Base-by-base conservation (phyloP, 352 stramenopile genomes). In the Phytophthora ohioensis region DNA sequence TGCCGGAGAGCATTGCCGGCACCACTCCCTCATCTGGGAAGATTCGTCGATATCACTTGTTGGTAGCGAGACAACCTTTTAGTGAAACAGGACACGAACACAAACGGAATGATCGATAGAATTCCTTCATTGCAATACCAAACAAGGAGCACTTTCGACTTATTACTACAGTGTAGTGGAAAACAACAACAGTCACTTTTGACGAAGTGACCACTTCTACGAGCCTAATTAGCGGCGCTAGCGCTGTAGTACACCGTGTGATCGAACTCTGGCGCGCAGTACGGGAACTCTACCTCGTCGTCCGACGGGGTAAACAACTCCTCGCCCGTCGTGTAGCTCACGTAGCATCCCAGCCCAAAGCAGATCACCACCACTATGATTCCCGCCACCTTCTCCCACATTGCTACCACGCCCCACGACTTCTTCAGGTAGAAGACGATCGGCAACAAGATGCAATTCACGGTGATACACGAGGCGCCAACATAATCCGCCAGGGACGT, bases 371-470 rank as follows among this genome's bases (percentile, higher is more conserved):
- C 4, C 36, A 74, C 58, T 21, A 62, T 61, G 2, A 74, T 27
- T 21, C 31, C 52, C 6, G 58, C 35, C 11, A 17, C 27, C 38
- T 73, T 74, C 39, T 74, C 59, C 38, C 60, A 64, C 49, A 58
- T 11, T 2, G 65, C 43, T 5, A 57, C 36, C 11, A 15, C 51
- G 15, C n/a, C 62, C 55, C 66, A 75, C 39, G 66, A 46, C 45
- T 67, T 76, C 47, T 55, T 68, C 51, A 78, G 51, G 67, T 78
- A 81, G 38, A 78, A 81, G 32, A 70, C 32, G 27, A 81, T 70
- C 42, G 76, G 76, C 45, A 84, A 27, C 11, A 84, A 34, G 35
- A 84, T 81, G 55, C 69, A 81, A 62, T 70, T 77, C 12, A 64
- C 52, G n/a, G 65, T 78, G 49, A 80, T 80, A 35, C 66, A 73